Base-by-base conservation (phyloP, 805 yeast species). In the Starmera amethionina region DNA sequence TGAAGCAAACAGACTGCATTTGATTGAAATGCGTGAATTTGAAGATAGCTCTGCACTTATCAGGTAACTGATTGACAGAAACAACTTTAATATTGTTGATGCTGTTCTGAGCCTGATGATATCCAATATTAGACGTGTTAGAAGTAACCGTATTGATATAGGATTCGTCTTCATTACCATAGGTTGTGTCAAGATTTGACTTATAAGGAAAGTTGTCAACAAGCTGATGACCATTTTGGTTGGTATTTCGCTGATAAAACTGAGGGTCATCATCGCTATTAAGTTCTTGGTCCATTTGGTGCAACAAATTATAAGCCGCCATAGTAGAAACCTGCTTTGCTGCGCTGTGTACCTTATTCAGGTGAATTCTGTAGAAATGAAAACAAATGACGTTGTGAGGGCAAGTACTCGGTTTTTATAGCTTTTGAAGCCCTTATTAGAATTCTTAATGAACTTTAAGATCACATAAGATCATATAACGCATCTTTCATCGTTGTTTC, bases 1-100 rank as follows among this genome's bases (percentile, higher is more conserved):
- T 41, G 43, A 70, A 74, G 7, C 72, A 65, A 36, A 55, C 58
- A 1, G 74, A 61, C 51, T 75, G 81, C 78, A 75, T 73, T 41
- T 47, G 58, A 44, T 75, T 75, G 51, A 75, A 70, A 9, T 47
- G 35, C 2, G 41, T 19, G 46, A 68, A 69, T 1, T 45, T 42
- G 48, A 69, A 70, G 0, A 66, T 39, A 1, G 49, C 37, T 13
- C 63, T 52, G 27, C 58, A 64, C n/a, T 50, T 54, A 34, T 64
- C 68, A 0, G 76, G 69, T 4, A 73, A 47, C 1, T 43, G 47
- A 8, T 37, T 22, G 44, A 29, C 27, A 40, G 42, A 46, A 8
- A 47, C 36, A 22, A 22, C 9, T 22, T 22, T 22, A 5, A 22
- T 22, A 22, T 22, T 22, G 27, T 8, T 22, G 11, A 8, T 33